These are phyloP conservation scores for Pseudopediastrum boryanum DNA, from an alignment of 139 green algal species.

Conservation along the genomic window DNA sequence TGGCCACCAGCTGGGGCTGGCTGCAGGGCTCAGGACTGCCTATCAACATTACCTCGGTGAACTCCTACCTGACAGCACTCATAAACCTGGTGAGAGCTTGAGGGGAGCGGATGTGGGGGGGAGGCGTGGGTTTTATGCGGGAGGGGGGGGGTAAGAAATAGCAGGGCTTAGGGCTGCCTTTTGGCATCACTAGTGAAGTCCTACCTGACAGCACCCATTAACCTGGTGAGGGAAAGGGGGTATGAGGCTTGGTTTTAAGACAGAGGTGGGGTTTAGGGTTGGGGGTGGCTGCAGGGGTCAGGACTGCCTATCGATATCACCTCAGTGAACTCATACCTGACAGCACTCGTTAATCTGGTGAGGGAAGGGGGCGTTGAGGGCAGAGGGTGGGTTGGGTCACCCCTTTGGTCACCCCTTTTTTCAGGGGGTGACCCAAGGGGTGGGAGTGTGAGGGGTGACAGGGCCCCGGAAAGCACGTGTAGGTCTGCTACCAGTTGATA, in stretches of 20 bases:
- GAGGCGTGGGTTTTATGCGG: neutral
- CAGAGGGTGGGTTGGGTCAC: neutral
- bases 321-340: slow-evolving; percentile 73
- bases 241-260: neutral
- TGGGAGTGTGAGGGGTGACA: no score
- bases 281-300: neutral
- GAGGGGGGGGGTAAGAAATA: neutral
- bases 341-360: slow-evolving; percentile 67
- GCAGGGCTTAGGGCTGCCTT: neutral
- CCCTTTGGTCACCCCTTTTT: no score
- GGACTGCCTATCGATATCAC: slow-evolving; percentile 12
- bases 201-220: slow-evolving; percentile 70
- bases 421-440: no score
- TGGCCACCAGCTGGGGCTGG: slow-evolving; percentile 65
- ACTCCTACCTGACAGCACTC: slow-evolving; percentile 71
- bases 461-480: no score
- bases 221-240: slow-evolving; percentile 55
- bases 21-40: slow-evolving; percentile 66
- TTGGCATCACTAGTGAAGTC: neutral
- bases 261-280: neutral
- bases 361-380: neutral
- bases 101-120: neutral
- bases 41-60: slow-evolving; percentile 67
- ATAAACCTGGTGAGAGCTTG: slow-evolving; percentile 54
- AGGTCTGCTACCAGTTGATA: no score